Conservation (phyloP, 495 filamentous ascomycete genomes). For the Monascus purpureus region DNA sequence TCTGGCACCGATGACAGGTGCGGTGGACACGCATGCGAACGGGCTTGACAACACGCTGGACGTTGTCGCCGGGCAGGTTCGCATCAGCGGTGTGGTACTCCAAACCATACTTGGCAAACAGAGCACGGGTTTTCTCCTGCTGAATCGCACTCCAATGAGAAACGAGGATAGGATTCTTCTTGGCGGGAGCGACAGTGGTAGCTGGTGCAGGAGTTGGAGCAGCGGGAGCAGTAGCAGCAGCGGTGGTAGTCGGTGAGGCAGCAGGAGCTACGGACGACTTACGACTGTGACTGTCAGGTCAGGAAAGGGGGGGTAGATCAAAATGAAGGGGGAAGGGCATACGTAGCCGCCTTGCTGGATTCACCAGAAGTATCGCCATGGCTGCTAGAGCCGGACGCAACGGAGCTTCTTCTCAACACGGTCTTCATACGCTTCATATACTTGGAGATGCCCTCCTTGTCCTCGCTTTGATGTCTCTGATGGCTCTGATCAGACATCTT, state of each 20-base stretch:
- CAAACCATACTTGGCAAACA: conserved; percentile 64
- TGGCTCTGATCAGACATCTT: conserved; percentile 26
- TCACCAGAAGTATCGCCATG: conserved; percentile 6
- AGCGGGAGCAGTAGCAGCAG: conserved; percentile 8
- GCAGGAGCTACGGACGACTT: conserved; percentile 1
- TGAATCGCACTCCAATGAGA: conserved; percentile 29
- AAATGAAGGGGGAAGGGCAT: conserved; percentile 9
- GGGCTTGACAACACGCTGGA: conserved; percentile 68
- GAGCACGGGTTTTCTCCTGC: conserved; percentile 52
- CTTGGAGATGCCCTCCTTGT: conserved; percentile 49
- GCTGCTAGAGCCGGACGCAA: conserved; percentile 14
- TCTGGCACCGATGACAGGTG: conserved; percentile 64
- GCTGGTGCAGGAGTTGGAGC: conserved; percentile 10
- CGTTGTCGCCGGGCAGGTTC: conserved; percentile 40
- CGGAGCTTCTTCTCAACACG: conserved; percentile 39
- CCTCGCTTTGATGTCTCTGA: conserved; percentile 11
- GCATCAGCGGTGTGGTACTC: conserved; percentile 57
- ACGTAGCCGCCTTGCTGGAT: conserved; percentile 14
- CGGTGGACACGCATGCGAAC: conserved; percentile 87
- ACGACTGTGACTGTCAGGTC: background rate
- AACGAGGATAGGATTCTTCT: conserved; percentile 12
- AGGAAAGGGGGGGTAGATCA: conserved; percentile 1
- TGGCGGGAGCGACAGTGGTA: conserved; percentile 9
- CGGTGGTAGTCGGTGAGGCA: conserved; percentile 7
- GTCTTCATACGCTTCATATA: conserved; percentile 51